phyloP scores from a whole-genome alignment of 1,139 yeast genomes.

The Saccharomyces hybrid region DNA sequence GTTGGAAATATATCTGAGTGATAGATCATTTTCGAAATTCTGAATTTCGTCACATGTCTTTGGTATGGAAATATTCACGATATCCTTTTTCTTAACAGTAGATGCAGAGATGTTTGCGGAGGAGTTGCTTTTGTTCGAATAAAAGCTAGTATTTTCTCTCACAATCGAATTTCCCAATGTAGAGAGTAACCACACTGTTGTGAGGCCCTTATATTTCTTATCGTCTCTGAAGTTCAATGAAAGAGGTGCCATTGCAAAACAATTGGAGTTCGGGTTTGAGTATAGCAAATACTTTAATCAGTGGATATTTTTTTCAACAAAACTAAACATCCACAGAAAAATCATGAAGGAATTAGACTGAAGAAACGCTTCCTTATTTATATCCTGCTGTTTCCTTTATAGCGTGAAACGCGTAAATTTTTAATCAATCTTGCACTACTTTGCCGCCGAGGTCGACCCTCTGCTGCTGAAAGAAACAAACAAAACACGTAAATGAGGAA shows the following conservation, averaged over 20 bases:
- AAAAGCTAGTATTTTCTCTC: neutral
- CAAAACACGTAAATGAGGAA: neutral
- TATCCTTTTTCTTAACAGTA: constrained; percentile 22
- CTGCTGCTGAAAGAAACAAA: neutral
- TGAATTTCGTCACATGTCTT: constrained; percentile 25
- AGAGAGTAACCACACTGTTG: constrained; percentile 15
- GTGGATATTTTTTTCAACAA: no score
- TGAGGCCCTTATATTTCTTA: constrained; percentile 5
- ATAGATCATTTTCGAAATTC: constrained; percentile 12
- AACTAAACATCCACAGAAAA: no score
- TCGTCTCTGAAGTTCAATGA: neutral
- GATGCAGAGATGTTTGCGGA: neutral
- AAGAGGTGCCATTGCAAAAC: neutral
- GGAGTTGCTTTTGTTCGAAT: neutral
- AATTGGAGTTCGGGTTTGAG: neutral
- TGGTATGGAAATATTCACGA: constrained; percentile 27
- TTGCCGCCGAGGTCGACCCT: neutral
- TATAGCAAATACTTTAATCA: neutral
- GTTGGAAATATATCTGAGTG: constrained; percentile 26
- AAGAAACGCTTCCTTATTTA: no score
- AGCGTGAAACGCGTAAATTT: neutral
- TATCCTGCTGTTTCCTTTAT: neutral
- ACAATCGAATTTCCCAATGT: constrained; percentile 10
- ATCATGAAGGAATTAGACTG: no score
- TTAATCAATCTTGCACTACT: no score